These are phyloP conservation scores for Lichenothelia convexa DNA, from an alignment of 495 filamentous ascomycete genomes.

Conservation along the genomic window DNA sequence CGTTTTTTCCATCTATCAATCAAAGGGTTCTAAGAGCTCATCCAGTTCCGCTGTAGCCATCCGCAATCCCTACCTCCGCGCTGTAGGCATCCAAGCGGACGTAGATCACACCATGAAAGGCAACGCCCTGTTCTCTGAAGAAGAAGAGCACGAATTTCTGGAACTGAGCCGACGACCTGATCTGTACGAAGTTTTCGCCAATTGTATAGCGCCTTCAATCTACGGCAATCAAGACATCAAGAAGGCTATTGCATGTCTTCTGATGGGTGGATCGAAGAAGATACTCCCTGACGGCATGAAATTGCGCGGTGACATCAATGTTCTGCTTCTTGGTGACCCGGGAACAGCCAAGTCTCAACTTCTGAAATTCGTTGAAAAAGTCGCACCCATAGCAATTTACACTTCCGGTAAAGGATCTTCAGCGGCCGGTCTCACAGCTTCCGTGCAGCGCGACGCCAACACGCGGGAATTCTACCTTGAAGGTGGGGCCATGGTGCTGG, in stretches of 20 bases:
- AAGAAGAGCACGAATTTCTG: slow-evolving; percentile 94
- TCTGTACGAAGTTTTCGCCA: slow-evolving; percentile 73
- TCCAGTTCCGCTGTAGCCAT: slow-evolving; percentile 70
- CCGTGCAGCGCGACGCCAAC: slow-evolving; percentile 78
- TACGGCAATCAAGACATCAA: slow-evolving; percentile 96
- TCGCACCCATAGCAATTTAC: slow-evolving; percentile 93
- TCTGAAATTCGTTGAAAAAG: slow-evolving; percentile 94
- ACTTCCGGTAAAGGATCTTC: slow-evolving; percentile 98
- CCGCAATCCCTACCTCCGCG: slow-evolving; percentile 87
- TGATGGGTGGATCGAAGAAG: slow-evolving; percentile 95
- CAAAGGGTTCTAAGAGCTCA: slow-evolving; percentile 65
- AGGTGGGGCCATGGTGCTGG: slow-evolving; percentile 96
- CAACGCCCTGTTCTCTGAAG: slow-evolving; percentile 68
- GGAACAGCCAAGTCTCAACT: slow-evolving; percentile 98
- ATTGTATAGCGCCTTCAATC: slow-evolving; percentile 93
- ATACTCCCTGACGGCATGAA: slow-evolving; percentile 98
- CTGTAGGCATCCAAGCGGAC: slow-evolving; percentile 80
- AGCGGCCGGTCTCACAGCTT: slow-evolving; percentile 93
- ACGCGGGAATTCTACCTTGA: slow-evolving; percentile 97
- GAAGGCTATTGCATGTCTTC: slow-evolving; percentile 89
- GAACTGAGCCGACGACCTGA: slow-evolving; percentile 84
- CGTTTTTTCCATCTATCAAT: slow-evolving; percentile 93
- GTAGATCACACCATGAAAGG: slow-evolving; percentile 82
- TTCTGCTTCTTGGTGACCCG: slow-evolving; percentile 89
- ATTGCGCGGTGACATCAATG: slow-evolving; percentile 95